phyloP scores from a whole-genome alignment of 2,329 filamentous ascomycete species.

The Aspergillus caelatus region DNA sequence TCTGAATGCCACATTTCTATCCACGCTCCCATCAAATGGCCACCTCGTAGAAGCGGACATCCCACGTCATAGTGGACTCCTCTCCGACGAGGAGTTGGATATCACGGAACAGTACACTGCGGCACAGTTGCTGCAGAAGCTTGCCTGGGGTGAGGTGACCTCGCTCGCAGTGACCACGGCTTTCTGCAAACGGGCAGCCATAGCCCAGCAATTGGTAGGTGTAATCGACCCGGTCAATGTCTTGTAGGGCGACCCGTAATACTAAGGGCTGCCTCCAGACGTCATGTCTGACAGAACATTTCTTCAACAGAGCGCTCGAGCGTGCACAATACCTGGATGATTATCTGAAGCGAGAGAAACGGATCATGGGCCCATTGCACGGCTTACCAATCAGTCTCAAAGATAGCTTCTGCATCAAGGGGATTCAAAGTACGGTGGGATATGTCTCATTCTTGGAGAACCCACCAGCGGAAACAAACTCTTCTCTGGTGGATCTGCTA shows the following conservation, averaged over 20 bases:
- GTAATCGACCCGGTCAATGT: not conserved
- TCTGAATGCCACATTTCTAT: conserved; percentile 19
- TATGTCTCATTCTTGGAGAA: conserved; percentile 28
- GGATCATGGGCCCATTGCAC: conserved; percentile 41
- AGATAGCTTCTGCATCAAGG: conserved; percentile 30
- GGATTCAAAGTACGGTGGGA: conserved; percentile 25
- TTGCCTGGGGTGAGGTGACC: conserved; percentile 23
- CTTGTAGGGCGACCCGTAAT: not conserved
- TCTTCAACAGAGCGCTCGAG: conserved; percentile 39
- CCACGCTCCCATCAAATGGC: conserved; percentile 12
- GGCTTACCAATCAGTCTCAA: conserved; percentile 45
- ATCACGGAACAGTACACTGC: conserved; percentile 46
- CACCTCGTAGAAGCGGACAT: conserved; percentile 26
- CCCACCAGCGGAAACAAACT: conserved; percentile 21
- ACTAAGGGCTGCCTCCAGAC: conserved; percentile 16
- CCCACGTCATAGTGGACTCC: conserved; percentile 43
- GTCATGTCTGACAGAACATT: conserved; percentile 42
- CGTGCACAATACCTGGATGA: conserved; percentile 42
- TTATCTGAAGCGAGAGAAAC: conserved; percentile 31
- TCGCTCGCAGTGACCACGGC: conserved; percentile 28
- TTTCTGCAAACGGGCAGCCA: conserved; percentile 46
- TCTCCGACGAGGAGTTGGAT: conserved; percentile 49
- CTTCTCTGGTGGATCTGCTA: conserved; percentile 27
- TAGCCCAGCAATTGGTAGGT: conserved; percentile 40
- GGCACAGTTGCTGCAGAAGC: conserved; percentile 20